phyloP scores from a whole-genome alignment of 2,329 filamentous ascomycete genomes.

The Lachnellula occidentalis region DNA sequence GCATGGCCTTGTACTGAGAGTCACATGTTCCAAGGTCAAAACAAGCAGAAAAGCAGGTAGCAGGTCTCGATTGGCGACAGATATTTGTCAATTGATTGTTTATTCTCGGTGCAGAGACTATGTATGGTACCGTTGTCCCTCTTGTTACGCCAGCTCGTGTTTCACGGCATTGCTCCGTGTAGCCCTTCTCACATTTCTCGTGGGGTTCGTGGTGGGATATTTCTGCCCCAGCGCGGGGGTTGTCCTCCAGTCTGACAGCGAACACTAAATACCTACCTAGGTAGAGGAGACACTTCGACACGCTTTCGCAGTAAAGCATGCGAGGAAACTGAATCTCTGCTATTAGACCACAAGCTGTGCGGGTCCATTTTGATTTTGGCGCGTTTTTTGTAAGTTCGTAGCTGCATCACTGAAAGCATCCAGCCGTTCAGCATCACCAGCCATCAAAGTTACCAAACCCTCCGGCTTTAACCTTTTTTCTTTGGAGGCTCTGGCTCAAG shows the following conservation, averaged over 20 bases:
- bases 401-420: background rate
- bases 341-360: background rate
- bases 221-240: background rate
- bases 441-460: conserved; percentile 94
- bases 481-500: conserved; percentile 62
- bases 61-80: background rate
- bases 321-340: background rate
- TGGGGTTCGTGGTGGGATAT: background rate
- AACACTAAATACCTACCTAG: background rate
- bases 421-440: conserved; percentile 55
- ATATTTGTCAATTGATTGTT: background rate
- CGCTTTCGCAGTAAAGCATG: background rate
- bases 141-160: background rate
- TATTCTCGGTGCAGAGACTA: too few species aligned
- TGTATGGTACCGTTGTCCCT: too few species aligned
- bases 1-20: background rate
- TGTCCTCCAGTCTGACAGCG: background rate
- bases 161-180: background rate
- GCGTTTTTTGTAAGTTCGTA: background rate
- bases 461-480: conserved; percentile 76
- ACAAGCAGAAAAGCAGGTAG: too few species aligned
- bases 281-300: too few species aligned
- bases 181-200: background rate
- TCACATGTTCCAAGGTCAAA: background rate
- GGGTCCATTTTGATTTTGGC: background rate